Evolutionary conservation across 1,284 basidiomycete genomes (phyloP).

Genomic region (Cutaneotrichosporon arboriforme): DNA sequence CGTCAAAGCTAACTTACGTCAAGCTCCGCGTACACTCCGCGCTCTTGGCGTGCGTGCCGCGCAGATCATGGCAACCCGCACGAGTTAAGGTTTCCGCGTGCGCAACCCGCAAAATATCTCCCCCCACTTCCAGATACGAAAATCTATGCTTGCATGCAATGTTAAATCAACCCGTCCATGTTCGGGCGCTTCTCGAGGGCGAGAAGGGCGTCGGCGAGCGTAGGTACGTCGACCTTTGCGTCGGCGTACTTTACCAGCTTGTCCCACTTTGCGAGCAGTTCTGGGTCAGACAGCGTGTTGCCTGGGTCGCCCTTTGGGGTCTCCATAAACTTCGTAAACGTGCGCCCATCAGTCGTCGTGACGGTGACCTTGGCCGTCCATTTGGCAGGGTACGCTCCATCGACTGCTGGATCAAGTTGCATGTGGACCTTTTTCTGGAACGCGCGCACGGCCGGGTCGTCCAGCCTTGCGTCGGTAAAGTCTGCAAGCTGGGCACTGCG

Average conservation of each 20-base stretch:
- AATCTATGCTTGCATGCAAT: no score
- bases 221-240: background rate
- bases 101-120: no score
- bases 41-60: no score
- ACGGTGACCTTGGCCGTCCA: conserved; percentile 6
- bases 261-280: conserved; percentile 5
- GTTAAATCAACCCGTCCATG: conserved; percentile 6
- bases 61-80: no score
- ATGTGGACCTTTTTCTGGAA: conserved; percentile 12
- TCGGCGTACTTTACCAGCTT: background rate
- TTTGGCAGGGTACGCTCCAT: conserved; percentile 1
- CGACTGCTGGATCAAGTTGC: conserved; percentile 3
- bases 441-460: conserved; percentile 2
- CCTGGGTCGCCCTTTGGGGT: conserved; percentile 8
- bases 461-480: conserved; percentile 2
- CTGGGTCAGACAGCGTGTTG: conserved; percentile 3
- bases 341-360: conserved; percentile 5
- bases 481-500: conserved; percentile 7
- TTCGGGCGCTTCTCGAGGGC: conserved; percentile 1
- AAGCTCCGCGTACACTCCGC: no score
- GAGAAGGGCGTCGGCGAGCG: conserved; percentile 1
- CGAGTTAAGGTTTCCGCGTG: no score
- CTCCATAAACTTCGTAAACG: conserved; percentile 3
- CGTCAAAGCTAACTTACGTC: no score
- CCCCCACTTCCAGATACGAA: no score